A percentile compares a stretch with the other conserved stretches of the same genome.
phyloP scores from a whole-genome alignment of 2,329 filamentous ascomycete species.

The Pezicula rhizophila region DNA sequence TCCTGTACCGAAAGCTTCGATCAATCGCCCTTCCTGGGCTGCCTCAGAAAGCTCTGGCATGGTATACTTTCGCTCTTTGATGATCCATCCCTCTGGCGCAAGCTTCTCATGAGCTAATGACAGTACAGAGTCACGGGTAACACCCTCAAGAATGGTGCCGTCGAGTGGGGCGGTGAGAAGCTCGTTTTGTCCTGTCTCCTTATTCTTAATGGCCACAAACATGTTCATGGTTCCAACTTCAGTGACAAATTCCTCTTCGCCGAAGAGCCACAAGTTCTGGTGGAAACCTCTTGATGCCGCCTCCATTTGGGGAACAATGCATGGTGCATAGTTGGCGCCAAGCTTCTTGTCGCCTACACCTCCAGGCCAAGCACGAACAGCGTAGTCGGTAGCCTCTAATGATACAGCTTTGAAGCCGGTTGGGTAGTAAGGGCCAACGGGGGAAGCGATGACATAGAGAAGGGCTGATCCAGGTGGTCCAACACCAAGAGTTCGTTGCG shows the following conservation, averaged over 20 bases:
- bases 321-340: slow-evolving; percentile 98
- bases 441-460: slow-evolving; percentile 90
- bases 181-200: slow-evolving; percentile 84
- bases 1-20: slow-evolving; percentile 91
- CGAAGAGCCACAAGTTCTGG: slow-evolving; percentile 97
- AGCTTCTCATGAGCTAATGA: slow-evolving; percentile 77
- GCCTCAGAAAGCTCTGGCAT: slow-evolving; percentile 84
- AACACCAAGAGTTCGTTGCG: slow-evolving; percentile 88
- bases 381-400: slow-evolving; percentile 92
- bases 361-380: slow-evolving; percentile 94
- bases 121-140: slow-evolving; percentile 90
- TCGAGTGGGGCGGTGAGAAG: slow-evolving; percentile 92
- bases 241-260: slow-evolving; percentile 89
- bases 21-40: slow-evolving; percentile 72
- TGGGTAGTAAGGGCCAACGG: slow-evolving; percentile 95
- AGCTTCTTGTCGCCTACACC: slow-evolving; percentile 98
- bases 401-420: slow-evolving; percentile 97
- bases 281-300: slow-evolving; percentile 89
- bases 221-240: slow-evolving; percentile 99
- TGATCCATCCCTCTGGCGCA: slow-evolving; percentile 77
- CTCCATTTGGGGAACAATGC: slow-evolving; percentile 91
- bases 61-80: slow-evolving; percentile 84
- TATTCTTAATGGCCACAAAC: slow-evolving; percentile 80
- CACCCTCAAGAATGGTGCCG: slow-evolving; percentile 92
- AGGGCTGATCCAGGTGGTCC: slow-evolving; percentile 87